Evolutionary conservation across 306 rosid species (phyloP), one percentile per base, ranked within the genome.

Genomic region (Citrullus mucosospermus): DNA sequence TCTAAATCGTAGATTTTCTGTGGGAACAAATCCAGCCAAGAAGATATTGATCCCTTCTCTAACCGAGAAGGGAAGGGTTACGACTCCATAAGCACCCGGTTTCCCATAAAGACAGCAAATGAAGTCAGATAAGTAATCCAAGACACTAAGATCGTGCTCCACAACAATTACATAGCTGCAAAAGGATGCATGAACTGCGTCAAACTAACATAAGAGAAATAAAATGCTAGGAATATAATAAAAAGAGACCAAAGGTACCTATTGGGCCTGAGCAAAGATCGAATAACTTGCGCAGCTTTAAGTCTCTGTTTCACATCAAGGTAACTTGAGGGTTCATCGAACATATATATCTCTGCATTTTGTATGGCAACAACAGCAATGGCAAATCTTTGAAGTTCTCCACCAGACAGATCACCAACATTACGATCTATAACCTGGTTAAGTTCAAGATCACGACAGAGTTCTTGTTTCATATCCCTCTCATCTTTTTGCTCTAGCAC

Each of bases 21-120:
- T 96, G 48, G 99, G 99, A 85, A 96, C 98, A 85, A 91, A 96
- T 48, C 99, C 99, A 58, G 98, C 88, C 90, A 96, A 92, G 88
- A 96, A 96, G 85, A 96, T 92, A 82, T 96, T 96, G 79, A 96
- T 96, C 82, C 99, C 99, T 87, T 96, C 99, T 89, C 99, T 85
- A 78, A 96, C 99, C 18, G 99, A 96, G 91, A 96, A 96, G 61
- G 99, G 99, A 81, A 96, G 96, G 66, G 99, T 96, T 55, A 96
- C 99, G 78, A 96, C 99, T 81, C 99, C 99, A 85, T 92, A 96
- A 53, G 97, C 98, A 85, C 99, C 98, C 58, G 99, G 99, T 82
- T 96, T 96, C 28, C 99, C 99, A 80, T 92, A 96, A 78, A 96
- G 81, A 85, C 99, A 96, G 96, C 99, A 96, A 72, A 96, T 92